These are phyloP conservation scores for Cylindrotheca fusiformis DNA, from an alignment of 108 stramenopile species.

Conservation along the genomic window DNA sequence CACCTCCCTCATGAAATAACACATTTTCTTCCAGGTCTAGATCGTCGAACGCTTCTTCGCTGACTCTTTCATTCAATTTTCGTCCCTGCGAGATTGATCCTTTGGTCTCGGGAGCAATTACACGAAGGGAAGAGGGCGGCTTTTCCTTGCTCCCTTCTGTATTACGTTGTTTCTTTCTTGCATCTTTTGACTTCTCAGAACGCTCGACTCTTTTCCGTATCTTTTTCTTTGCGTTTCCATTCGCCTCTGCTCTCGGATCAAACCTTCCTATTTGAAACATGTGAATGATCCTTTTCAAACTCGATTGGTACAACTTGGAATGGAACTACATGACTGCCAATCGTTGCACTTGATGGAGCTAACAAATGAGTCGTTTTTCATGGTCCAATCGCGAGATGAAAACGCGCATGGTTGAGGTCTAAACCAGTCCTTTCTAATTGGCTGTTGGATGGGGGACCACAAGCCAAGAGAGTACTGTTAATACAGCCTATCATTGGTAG, in stretches of 20 bases:
- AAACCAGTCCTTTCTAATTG: no score
- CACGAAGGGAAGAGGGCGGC: constrained; percentile 35
- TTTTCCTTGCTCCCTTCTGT: neutral
- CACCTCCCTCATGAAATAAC: neutral
- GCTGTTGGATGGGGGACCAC: no score
- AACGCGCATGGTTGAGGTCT: no score
- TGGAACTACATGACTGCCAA: no score
- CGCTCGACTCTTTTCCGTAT: constrained; percentile 17
- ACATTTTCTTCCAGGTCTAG: constrained; percentile 49
- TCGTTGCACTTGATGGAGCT: no score
- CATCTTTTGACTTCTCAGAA: neutral
- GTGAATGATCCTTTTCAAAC: no score
- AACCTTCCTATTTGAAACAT: constrained; percentile 77
- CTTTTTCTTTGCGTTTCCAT: constrained; percentile 13
- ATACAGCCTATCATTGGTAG: no score
- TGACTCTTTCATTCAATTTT: constrained; percentile 27
- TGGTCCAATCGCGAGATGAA: no score
- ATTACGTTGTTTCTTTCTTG: constrained; percentile 11
- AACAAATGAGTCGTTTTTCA: no score
- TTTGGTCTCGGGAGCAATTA: constrained; percentile 63
- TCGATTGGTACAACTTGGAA: no score
- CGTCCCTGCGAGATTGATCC: constrained; percentile 23
- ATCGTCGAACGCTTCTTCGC: constrained; percentile 78
- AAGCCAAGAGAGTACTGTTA: no score
- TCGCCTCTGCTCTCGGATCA: constrained; percentile 52